phyloP scores from a whole-genome alignment of 805 yeast genomes.

The Suhomyces vadensis region DNA sequence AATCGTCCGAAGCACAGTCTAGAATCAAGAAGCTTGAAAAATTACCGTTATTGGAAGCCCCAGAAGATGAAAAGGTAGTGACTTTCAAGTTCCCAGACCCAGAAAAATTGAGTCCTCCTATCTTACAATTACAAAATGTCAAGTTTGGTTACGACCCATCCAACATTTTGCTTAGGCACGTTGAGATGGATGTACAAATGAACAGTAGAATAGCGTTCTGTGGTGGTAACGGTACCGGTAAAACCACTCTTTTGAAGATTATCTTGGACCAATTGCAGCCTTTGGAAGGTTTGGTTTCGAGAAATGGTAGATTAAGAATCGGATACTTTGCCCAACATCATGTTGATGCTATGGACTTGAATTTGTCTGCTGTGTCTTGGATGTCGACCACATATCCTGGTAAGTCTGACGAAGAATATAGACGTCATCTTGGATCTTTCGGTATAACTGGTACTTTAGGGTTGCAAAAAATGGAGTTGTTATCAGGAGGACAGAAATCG shows the following conservation, averaged over 20 bases:
- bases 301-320: constrained; percentile 83
- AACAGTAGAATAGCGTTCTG: constrained; percentile 94
- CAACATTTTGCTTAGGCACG: constrained; percentile 67
- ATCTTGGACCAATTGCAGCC: constrained; percentile 80
- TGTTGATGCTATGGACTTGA: constrained; percentile 94
- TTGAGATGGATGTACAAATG: constrained; percentile 88
- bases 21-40: constrained; percentile 96
- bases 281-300: constrained; percentile 70
- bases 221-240: constrained; percentile 99
- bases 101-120: constrained; percentile 89
- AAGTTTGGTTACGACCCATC: constrained; percentile 77
- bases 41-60: constrained; percentile 88
- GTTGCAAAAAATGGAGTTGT: constrained; percentile 80
- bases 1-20: constrained; percentile 96
- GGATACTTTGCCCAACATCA: constrained; percentile 99
- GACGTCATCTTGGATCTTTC: constrained; percentile 94
- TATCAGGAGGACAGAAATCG: constrained; percentile 98
- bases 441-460: constrained; percentile 96
- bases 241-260: constrained; percentile 87
- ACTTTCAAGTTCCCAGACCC: constrained; percentile 95
- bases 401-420: constrained; percentile 91
- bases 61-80: constrained; percentile 85
- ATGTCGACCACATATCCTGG: constrained; percentile 89
- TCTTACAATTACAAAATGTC: constrained; percentile 83
- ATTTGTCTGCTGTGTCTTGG: constrained; percentile 88